Evolutionary conservation across 495 filamentous ascomycete species (phyloP).

Genomic region (Penicillium paxilli): DNA sequence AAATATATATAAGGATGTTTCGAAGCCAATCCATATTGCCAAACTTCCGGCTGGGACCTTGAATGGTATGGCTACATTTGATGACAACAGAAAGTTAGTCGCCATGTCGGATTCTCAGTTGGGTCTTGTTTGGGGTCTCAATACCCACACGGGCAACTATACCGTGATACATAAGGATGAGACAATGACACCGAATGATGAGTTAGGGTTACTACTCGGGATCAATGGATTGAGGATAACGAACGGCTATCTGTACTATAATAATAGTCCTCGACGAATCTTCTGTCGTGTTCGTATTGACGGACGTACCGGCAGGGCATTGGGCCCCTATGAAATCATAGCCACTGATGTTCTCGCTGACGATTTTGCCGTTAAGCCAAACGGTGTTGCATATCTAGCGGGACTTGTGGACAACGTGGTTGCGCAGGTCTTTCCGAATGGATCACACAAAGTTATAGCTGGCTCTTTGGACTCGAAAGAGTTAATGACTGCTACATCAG

Average conservation of each 20-base stretch:
- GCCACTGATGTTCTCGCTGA: not conserved
- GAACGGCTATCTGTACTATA: too few relatives aligned
- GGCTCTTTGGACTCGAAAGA: too few relatives aligned
- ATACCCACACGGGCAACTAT: slow-evolving; percentile 34
- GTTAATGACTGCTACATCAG: too few relatives aligned
- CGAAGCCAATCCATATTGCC: too few relatives aligned
- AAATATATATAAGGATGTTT: too few relatives aligned
- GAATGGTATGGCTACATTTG: too few relatives aligned
- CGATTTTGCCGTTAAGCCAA: slow-evolving; percentile 8
- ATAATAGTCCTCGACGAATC: too few relatives aligned
- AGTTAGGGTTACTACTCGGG: not conserved
- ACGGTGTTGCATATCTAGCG: slow-evolving; percentile 3
- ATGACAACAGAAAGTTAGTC: slow-evolving; percentile 5
- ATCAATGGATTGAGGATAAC: too few relatives aligned
- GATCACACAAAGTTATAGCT: too few relatives aligned
- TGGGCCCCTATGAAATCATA: slow-evolving; percentile 7
- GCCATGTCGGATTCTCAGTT: slow-evolving; percentile 35
- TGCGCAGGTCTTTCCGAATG: not conserved
- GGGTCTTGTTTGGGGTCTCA: slow-evolving; percentile 37
- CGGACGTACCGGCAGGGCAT: slow-evolving; percentile 15
- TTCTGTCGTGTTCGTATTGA: too few relatives aligned
- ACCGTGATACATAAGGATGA: slow-evolving; percentile 30
- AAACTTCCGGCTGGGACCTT: too few relatives aligned
- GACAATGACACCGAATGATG: slow-evolving; percentile 36
- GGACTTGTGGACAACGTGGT: slow-evolving; percentile 2